A percentile compares a stretch with the other conserved stretches of the same genome.
These are phyloP conservation scores for Aureobasidium sp. DNA, from an alignment of 2,329 filamentous ascomycete species.

Conservation along the genomic window DNA sequence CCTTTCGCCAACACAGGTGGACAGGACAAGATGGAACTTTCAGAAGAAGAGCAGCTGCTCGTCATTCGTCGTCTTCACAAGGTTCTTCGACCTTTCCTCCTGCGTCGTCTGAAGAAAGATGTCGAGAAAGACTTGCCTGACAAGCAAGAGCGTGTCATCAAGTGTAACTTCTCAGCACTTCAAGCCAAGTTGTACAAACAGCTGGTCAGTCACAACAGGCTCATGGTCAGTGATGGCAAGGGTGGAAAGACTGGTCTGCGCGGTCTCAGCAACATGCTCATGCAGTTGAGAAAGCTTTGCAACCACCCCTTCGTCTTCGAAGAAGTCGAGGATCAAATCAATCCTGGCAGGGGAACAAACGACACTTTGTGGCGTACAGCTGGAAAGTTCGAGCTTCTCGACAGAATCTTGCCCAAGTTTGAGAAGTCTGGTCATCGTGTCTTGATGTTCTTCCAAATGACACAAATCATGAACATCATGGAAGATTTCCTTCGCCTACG, in stretches of 20 bases:
- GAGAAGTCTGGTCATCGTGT: conserved; percentile 85
- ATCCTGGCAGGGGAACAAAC: conserved; percentile 79
- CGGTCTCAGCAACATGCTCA: conserved; percentile 98
- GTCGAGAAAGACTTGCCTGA: conserved; percentile 98
- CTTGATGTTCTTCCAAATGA: conserved; percentile 99
- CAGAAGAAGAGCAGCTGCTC: conserved; percentile 98
- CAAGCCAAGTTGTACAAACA: conserved; percentile 95
- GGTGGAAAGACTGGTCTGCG: conserved; percentile 90
- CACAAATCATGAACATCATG: conserved; percentile 99
- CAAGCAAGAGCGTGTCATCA: conserved; percentile 98
- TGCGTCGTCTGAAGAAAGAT: conserved; percentile 98
- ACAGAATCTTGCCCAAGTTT: conserved; percentile 90
- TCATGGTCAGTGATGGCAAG: conserved; percentile 90
- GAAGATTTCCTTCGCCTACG: conserved; percentile 89
- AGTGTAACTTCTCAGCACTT: conserved; percentile 94
- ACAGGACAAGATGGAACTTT: conserved; percentile 97
- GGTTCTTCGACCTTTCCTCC: conserved; percentile 91
- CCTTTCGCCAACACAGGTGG: conserved; percentile 97
- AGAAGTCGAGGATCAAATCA: conserved; percentile 97
- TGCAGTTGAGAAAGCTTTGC: conserved; percentile 97
- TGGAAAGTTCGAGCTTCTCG: conserved; percentile 94
- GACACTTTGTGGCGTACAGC: conserved; percentile 91
- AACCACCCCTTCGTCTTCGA: conserved; percentile 99
- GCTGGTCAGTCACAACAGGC: conserved; percentile 89
- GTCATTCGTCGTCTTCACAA: conserved; percentile 98